Percentiles rank a stretch among this genome's conserved stretches.
Conservation (phyloP, 164 flowering plant species). For the Kingdonia uniflora region DNA sequence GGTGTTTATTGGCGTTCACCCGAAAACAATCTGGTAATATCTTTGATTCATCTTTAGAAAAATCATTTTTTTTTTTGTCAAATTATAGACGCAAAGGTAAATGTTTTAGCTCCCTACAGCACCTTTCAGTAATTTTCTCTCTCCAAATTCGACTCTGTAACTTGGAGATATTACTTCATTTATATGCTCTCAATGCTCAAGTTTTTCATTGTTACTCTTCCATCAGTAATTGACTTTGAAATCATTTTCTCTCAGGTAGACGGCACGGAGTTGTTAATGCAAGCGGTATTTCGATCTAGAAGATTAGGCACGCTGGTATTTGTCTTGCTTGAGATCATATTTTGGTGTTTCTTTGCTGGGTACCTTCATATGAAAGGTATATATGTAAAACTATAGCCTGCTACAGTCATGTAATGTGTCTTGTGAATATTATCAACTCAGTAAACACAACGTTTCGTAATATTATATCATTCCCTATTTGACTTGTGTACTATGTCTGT, state of each 20-base stretch:
- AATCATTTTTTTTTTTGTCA: no score
- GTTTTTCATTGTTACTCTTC: neutral
- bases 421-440: no score
- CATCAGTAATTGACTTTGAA: no score
- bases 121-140: no score
- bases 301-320: conserved; percentile 58
- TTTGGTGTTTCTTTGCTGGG: conserved; percentile 67
- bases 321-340: conserved; percentile 56
- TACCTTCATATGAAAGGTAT: conserved; percentile 47
- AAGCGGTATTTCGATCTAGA: conserved; percentile 39
- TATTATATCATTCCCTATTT: no score
- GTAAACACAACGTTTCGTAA: no score
- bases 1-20: conserved; percentile 81
- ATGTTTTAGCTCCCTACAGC: no score
- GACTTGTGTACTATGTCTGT: no score
- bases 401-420: neutral
- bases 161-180: neutral
- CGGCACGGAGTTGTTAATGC: conserved; percentile 33
- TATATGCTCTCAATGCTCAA: neutral
- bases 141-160: no score
- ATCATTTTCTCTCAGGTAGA: conserved; percentile 33
- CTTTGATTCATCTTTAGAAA: neutral
- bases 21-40: conserved; percentile 54
- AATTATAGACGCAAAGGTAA: no score
- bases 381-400: conserved; percentile 36